These are phyloP conservation scores for Bryoglossum gracile DNA, from an alignment of 495 filamentous ascomycete species.

Conservation along the genomic window DNA sequence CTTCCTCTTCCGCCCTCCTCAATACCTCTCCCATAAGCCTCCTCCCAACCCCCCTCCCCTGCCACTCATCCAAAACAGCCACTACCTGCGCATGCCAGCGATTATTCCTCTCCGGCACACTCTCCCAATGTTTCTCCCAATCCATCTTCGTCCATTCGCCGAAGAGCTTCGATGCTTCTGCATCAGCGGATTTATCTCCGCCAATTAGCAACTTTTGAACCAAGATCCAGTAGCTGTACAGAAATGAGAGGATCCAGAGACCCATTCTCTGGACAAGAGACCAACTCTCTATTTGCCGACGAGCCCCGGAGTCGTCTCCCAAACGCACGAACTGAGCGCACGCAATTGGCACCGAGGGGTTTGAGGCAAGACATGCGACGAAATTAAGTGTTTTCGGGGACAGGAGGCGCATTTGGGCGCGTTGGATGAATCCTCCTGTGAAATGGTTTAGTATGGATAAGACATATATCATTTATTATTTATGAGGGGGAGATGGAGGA, in stretches of 20 bases:
- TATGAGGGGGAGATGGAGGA: no score
- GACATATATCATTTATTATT: no score
- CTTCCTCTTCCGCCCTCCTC: slow-evolving; percentile 15
- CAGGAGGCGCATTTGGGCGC: slow-evolving; percentile 1
- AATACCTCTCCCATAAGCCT: slow-evolving; percentile 19
- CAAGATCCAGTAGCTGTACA: background rate
- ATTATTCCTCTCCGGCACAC: slow-evolving; percentile 8
- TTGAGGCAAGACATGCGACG: slow-evolving; percentile 5
- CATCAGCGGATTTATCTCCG: slow-evolving; percentile 3
- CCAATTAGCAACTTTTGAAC: background rate
- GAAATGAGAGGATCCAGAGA: slow-evolving; percentile 2
- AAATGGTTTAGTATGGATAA: slow-evolving; percentile 5
- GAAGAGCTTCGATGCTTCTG: background rate
- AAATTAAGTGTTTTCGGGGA: slow-evolving; percentile 1
- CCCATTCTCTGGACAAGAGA: background rate
- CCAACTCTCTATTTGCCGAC: background rate
- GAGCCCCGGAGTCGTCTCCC: slow-evolving; percentile 18
- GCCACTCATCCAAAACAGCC: slow-evolving; percentile 14
- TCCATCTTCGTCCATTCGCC: background rate
- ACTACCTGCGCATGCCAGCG: slow-evolving; percentile 19
- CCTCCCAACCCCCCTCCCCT: slow-evolving; percentile 20
- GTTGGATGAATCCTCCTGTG: slow-evolving; percentile 5
- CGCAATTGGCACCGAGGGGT: slow-evolving; percentile 2
- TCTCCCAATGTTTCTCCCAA: slow-evolving; percentile 8
- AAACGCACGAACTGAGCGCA: slow-evolving; percentile 17